Conservation (phyloP, 2,329 filamentous ascomycete genomes). For the Sporothrix humicola region DNA sequence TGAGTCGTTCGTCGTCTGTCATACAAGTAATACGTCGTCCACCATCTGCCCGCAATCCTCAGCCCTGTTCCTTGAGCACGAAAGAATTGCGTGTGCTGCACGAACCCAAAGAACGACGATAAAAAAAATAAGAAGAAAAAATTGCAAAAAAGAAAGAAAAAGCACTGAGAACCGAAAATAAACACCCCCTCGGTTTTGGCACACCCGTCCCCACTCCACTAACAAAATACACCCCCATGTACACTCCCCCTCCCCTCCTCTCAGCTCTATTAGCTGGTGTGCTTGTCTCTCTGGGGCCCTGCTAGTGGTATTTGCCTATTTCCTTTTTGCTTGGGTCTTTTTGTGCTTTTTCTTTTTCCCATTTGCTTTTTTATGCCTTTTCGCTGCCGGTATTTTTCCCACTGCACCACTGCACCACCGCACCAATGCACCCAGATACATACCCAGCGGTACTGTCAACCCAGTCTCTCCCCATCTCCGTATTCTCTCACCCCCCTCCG, state of each 20-base stretch:
- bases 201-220: background rate
- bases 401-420: background rate
- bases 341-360: background rate
- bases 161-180: background rate
- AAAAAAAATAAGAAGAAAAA: background rate
- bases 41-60: background rate
- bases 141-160: background rate
- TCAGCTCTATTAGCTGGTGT: slow-evolving; percentile 9
- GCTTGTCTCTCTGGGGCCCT: slow-evolving; percentile 20
- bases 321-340: slow-evolving; percentile 21
- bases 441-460: background rate
- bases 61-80: slow-evolving; percentile 1
- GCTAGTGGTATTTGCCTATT: slow-evolving; percentile 14
- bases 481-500: slow-evolving; percentile 4
- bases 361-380: background rate
- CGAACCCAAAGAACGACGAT: background rate
- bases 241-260: slow-evolving; percentile 2
- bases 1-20: background rate
- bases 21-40: background rate
- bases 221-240: slow-evolving; percentile 19
- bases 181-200: background rate
- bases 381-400: background rate
- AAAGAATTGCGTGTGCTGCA: background rate
- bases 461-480: background rate
- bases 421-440: background rate